phyloP scores from a whole-genome alignment of 1,139 yeast genomes.

The Suhomyces kunorum region DNA sequence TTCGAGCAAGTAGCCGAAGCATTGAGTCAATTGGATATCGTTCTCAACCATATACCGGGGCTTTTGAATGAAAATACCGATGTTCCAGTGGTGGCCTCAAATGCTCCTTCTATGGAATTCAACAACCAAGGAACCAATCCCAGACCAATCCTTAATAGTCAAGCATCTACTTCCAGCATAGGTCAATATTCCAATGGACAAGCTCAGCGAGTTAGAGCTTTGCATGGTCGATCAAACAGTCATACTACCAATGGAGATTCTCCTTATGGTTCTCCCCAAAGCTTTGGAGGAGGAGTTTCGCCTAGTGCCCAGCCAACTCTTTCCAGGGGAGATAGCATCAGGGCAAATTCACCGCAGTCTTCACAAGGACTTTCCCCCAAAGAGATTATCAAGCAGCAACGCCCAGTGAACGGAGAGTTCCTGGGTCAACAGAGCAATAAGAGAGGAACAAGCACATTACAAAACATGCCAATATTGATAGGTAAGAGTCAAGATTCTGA shows the following conservation, averaged over 20 bases:
- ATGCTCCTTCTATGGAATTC: constrained; percentile 26
- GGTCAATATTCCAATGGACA: not conserved
- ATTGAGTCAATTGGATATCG: constrained; percentile 62
- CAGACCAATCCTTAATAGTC: not conserved
- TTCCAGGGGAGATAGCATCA: constrained; percentile 19
- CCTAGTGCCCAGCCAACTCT: constrained; percentile 15
- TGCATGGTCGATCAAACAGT: constrained; percentile 13
- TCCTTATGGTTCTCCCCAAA: constrained; percentile 29
- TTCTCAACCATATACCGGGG: constrained; percentile 68
- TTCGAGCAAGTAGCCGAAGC: constrained; percentile 77
- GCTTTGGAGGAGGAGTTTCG: constrained; percentile 11
- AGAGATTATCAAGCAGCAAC: constrained; percentile 26
- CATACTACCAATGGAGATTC: constrained; percentile 13
- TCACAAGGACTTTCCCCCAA: constrained; percentile 38
- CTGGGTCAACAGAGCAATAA: constrained; percentile 3
- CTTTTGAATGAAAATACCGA: constrained; percentile 50
- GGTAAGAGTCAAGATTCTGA: constrained; percentile 5
- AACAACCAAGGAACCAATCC: not conserved
- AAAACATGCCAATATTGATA: constrained; percentile 5
- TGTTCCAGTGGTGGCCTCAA: constrained; percentile 42
- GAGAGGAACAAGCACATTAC: constrained; percentile 7
- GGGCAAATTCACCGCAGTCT: constrained; percentile 33
- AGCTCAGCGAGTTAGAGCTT: constrained; percentile 3
- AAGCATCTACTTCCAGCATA: not conserved
- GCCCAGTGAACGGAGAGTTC: constrained; percentile 10